Evolutionary conservation across 2,329 filamentous ascomycete genomes (phyloP), one percentile per base, ranked within the genome.

Genomic region (Fusarium xylarioides): DNA sequence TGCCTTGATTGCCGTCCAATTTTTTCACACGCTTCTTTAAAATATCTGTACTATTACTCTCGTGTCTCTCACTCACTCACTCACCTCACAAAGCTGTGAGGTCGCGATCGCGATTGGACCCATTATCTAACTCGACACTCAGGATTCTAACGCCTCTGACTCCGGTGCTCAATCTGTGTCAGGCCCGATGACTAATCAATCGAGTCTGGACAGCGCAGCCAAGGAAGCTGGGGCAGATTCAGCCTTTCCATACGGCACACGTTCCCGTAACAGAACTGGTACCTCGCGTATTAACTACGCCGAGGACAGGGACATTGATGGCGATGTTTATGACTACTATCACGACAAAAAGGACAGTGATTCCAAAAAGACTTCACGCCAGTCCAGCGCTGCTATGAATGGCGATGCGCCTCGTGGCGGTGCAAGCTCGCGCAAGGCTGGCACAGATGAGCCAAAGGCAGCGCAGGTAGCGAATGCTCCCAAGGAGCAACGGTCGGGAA

Each of bases 251-350:
- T 98, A 99, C 83, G 95, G 95, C 79, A 99, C 96, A 81, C 92
- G 95, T 78, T 98, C 95, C 77, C 93, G 96, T 81, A 97, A 97
- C 83, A 92, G 95, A 79, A 91, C 90, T 65, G 92, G 93, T 78
- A 90, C 89, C 75, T 88, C 92, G 76, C 93, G 96, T 76, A 91
- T 92, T 74, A 99, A 99, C 83, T 99, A 99, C 83, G 95, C 96
- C 56, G 96, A 99, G 84, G 93, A 95, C 83, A 93, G 90, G 83
- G 95, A 98, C 82, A 87, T 95, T 76, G 95, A 98, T 78, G 91
- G 93, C 82, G 96, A 98, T 67, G 83, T 88, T 80, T 94, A 95
- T 81, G 95, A 98, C 78, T 89, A 87, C 80, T 84, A 87, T 79
- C 81, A 85, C 59, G 83, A 88, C 75, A 86, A 86, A 78, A 87